Evolutionary conservation across 164 flowering plant genomes (phyloP).

Genomic region (Vitis labrusca): DNA sequence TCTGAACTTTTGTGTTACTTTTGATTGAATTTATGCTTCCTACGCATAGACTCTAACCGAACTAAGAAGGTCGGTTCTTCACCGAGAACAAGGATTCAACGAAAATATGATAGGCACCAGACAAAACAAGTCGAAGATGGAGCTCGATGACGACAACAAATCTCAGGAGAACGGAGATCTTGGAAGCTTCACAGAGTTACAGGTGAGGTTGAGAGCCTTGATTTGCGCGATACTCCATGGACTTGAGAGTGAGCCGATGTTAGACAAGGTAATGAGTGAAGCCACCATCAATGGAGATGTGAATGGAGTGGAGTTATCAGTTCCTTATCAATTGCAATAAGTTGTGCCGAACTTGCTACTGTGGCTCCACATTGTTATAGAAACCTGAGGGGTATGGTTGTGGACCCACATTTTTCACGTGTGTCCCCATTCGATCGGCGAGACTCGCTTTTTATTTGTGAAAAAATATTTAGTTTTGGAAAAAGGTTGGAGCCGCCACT

Average conservation of each 20-base stretch:
- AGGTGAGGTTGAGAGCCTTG: constrained; percentile 13
- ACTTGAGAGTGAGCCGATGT: constrained; percentile 27
- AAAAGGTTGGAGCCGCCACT: too few species aligned
- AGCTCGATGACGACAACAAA: constrained; percentile 24
- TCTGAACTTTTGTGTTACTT: too few species aligned
- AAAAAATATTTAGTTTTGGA: too few species aligned
- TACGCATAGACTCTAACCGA: constrained; percentile 43
- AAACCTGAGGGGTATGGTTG: too few species aligned
- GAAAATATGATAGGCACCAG: constrained; percentile 15
- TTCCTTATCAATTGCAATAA: too few species aligned
- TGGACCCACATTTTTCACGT: too few species aligned
- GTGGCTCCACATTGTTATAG: too few species aligned
- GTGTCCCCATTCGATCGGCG: too few species aligned
- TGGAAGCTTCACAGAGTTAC: constrained; percentile 19
- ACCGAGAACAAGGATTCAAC: constrained; percentile 12
- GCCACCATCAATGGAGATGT: constrained; percentile 36
- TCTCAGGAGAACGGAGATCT: constrained; percentile 16
- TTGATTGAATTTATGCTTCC: too few species aligned
- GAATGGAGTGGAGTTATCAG: neutral
- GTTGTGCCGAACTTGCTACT: too few species aligned
- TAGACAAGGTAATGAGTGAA: constrained; percentile 29
- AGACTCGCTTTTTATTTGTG: too few species aligned
- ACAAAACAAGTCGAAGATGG: constrained; percentile 29
- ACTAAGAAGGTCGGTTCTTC: constrained; percentile 14
- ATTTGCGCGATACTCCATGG: constrained; percentile 15